Conservation (phyloP, 2,329 filamentous ascomycete species). For the Tolypocladium endophyticum region DNA sequence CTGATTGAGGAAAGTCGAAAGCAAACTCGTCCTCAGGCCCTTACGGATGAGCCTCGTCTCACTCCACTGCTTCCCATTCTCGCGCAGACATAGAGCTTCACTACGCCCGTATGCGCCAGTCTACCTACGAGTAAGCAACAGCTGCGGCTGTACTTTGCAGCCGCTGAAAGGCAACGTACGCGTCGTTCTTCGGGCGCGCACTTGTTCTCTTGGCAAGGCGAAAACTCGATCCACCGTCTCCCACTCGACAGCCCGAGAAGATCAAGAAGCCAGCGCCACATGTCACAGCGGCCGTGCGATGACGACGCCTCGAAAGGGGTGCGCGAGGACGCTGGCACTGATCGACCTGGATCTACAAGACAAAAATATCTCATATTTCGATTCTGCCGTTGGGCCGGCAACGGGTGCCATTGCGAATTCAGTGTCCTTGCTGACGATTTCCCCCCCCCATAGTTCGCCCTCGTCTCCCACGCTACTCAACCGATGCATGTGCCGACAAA, state of each 20-base stretch:
- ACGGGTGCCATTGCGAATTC: background rate
- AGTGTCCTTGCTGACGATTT: background rate
- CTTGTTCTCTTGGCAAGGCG: background rate
- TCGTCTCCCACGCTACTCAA: background rate
- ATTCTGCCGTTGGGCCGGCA: background rate
- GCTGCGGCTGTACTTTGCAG: background rate
- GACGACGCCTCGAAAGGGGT: slow-evolving; percentile 1
- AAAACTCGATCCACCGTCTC: background rate
- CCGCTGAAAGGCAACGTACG: background rate
- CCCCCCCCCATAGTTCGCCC: too few species aligned
- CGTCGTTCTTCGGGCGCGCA: too few species aligned
- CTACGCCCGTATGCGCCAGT: background rate
- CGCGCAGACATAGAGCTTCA: background rate
- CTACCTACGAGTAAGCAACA: too few species aligned
- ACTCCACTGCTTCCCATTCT: background rate
- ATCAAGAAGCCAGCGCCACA: background rate
- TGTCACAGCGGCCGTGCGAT: background rate
- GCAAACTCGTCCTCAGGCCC: background rate
- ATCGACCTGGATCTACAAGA: background rate
- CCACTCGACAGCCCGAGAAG: background rate
- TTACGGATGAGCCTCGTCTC: background rate
- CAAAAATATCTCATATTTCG: background rate
- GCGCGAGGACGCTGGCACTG: background rate
- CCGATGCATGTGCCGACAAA: background rate
- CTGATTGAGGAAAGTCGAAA: background rate